Evolutionary conservation across 441 rosid species (phyloP).

Genomic region (Euphorbia celastroides): DNA sequence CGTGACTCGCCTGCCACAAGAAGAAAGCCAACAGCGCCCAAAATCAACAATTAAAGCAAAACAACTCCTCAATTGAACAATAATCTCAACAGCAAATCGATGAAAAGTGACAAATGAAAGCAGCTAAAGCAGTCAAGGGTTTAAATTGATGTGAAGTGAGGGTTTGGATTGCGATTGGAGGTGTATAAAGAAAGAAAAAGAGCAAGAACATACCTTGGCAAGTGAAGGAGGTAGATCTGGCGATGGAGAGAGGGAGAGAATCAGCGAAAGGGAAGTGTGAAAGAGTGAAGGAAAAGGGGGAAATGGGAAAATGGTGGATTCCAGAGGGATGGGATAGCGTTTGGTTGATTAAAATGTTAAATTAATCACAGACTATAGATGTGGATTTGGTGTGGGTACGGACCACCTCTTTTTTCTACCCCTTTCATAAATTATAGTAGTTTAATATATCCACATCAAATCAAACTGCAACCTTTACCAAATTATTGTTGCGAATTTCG

Average conservation of each 20-base stretch:
- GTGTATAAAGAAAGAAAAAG: too few relatives aligned
- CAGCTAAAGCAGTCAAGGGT: background rate
- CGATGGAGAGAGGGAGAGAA: background rate
- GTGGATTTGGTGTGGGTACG: background rate
- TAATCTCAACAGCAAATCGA: background rate
- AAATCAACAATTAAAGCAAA: background rate
- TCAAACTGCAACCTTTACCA: background rate
- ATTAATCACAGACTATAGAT: background rate
- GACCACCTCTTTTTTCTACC: background rate
- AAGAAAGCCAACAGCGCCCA: background rate
- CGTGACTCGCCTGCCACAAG: background rate
- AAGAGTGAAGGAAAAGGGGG: background rate
- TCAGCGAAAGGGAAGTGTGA: background rate
- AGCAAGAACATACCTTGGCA: background rate
- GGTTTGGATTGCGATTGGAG: too few relatives aligned
- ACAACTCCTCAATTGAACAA: too few relatives aligned
- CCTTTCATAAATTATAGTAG: background rate
- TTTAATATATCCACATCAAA: background rate
- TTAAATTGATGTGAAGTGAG: too few relatives aligned
- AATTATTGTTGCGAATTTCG: too few relatives aligned
- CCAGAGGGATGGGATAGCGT: constrained; percentile 1
- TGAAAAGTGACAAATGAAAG: background rate
- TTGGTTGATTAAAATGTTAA: background rate
- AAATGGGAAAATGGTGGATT: background rate
- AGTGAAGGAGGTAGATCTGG: constrained; percentile 10